Percentiles rank a stretch among this genome's conserved stretches.
Evolutionary conservation across 495 filamentous ascomycete species (phyloP).

Genomic region (Tuber brumale): DNA sequence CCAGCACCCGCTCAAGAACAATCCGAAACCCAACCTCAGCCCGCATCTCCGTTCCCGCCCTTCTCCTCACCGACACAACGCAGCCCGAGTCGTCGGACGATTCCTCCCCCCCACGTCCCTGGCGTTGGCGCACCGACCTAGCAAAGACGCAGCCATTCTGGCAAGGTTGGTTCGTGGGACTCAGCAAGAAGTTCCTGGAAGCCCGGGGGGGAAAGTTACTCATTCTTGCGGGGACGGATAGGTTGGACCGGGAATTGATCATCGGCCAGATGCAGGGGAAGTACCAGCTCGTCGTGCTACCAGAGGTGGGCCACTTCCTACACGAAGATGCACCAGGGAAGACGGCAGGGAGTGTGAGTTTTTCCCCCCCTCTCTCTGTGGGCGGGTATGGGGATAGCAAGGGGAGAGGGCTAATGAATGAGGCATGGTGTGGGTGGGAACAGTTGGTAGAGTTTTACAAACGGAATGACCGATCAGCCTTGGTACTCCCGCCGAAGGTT

Average conservation of each 20-base stretch:
- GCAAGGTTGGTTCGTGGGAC: constrained; percentile 85
- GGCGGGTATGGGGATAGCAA: constrained; percentile 31
- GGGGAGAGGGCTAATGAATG: constrained; percentile 39
- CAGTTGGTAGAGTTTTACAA: constrained; percentile 80
- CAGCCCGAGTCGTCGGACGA: constrained; percentile 25
- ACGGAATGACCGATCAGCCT: constrained; percentile 73
- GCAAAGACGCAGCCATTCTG: constrained; percentile 81
- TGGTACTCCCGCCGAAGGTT: constrained; percentile 90
- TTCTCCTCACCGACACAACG: constrained; percentile 48
- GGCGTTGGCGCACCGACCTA: constrained; percentile 83
- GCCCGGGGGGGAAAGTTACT: constrained; percentile 82
- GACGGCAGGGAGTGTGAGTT: constrained; percentile 58
- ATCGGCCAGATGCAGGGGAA: constrained; percentile 84
- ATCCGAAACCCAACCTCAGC: constrained; percentile 77
- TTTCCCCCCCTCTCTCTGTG: constrained; percentile 4
- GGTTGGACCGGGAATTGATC: constrained; percentile 88
- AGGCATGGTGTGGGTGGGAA: constrained; percentile 28
- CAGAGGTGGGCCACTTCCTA: constrained; percentile 91
- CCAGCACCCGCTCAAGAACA: constrained; percentile 71
- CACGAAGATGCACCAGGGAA: constrained; percentile 91
- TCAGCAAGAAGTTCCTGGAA: constrained; percentile 81
- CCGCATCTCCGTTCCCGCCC: constrained; percentile 74
- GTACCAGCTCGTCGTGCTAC: constrained; percentile 91
- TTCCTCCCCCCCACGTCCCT: constrained; percentile 46
- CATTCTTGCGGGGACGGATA: constrained; percentile 85